These are phyloP conservation scores for Starmerella bombicola DNA, from an alignment of 805 yeast genomes.

Conservation along the genomic window DNA sequence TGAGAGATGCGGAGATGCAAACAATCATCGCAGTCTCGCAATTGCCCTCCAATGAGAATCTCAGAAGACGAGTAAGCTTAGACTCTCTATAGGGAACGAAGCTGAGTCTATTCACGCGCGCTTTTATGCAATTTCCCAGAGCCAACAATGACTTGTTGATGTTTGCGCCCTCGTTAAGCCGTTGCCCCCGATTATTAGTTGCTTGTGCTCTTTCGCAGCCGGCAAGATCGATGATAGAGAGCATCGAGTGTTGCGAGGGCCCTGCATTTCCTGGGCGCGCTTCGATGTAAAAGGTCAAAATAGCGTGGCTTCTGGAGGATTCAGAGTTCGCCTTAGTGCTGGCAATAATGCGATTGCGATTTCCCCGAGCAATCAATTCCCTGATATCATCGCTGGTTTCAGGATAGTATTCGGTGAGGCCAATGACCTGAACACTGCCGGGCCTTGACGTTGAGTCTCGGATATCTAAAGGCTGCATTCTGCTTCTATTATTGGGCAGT, in stretches of 20 bases:
- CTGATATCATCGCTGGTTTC: constrained; percentile 24
- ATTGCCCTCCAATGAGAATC: constrained; percentile 85
- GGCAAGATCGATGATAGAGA: constrained; percentile 82
- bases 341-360: constrained; percentile 47
- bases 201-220: constrained; percentile 93
- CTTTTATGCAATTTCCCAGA: constrained; percentile 86
- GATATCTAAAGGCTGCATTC: constrained; percentile 31
- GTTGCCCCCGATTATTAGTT: constrained; percentile 68
- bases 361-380: constrained; percentile 14
- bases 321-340: constrained; percentile 87
- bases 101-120: constrained; percentile 44
- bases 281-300: constrained; percentile 60
- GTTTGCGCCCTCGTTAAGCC: constrained; percentile 85
- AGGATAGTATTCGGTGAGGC: constrained; percentile 53
- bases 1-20: constrained; percentile 75
- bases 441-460: constrained; percentile 47
- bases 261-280: background rate
- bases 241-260: constrained; percentile 37
- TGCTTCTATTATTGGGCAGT: constrained; percentile 29
- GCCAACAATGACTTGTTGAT: constrained; percentile 82
- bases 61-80: constrained; percentile 71
- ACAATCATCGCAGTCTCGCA: constrained; percentile 95
- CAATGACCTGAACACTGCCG: constrained; percentile 52
- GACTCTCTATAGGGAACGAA: constrained; percentile 90
- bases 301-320: constrained; percentile 89